Percentiles rank a stretch among this genome's conserved stretches.
Evolutionary conservation across 2,329 filamentous ascomycete species (phyloP).

Genomic region (Biscogniauxia marginata): DNA sequence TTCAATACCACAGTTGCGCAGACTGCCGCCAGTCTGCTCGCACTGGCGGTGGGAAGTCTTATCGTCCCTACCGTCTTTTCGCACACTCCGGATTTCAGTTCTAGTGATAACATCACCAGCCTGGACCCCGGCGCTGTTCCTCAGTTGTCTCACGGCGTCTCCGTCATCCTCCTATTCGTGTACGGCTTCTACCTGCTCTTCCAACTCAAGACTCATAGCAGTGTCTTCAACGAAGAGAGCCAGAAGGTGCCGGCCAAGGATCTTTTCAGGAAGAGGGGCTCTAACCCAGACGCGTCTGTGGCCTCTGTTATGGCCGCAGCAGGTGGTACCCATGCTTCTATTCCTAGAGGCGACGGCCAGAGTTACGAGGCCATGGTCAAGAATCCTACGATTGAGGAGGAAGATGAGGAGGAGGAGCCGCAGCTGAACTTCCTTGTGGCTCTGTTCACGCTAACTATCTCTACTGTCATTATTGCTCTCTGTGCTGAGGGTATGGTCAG

Average conservation of each 20-base stretch:
- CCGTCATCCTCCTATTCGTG: conserved; percentile 78
- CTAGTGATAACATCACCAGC: conserved; percentile 25
- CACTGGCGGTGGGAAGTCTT: conserved; percentile 74
- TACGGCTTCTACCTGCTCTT: conserved; percentile 86
- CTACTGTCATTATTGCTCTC: conserved; percentile 76
- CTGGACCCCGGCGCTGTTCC: conserved; percentile 62
- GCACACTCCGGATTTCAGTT: conserved; percentile 45
- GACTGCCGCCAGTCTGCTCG: conserved; percentile 78
- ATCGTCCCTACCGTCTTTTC: conserved; percentile 88
- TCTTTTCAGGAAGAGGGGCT: conserved; percentile 23
- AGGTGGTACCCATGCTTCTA: conserved; percentile 16
- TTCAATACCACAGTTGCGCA: conserved; percentile 94
- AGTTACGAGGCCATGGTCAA: conserved; percentile 43
- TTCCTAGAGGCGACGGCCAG: conserved; percentile 38
- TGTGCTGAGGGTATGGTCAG: conserved; percentile 79
- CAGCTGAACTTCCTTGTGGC: conserved; percentile 72
- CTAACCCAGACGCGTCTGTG: conserved; percentile 19
- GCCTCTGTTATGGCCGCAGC: conserved; percentile 24
- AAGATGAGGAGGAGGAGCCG: conserved; percentile 73
- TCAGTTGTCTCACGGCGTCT: conserved; percentile 67
- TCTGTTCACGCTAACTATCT: conserved; percentile 65
- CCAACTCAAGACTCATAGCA: conserved; percentile 81
- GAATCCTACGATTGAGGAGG: conserved; percentile 47
- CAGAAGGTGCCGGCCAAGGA: conserved; percentile 59
- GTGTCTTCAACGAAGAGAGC: conserved; percentile 76